phyloP scores from a whole-genome alignment of 805 yeast genomes.

The Candida endomychidarum region DNA sequence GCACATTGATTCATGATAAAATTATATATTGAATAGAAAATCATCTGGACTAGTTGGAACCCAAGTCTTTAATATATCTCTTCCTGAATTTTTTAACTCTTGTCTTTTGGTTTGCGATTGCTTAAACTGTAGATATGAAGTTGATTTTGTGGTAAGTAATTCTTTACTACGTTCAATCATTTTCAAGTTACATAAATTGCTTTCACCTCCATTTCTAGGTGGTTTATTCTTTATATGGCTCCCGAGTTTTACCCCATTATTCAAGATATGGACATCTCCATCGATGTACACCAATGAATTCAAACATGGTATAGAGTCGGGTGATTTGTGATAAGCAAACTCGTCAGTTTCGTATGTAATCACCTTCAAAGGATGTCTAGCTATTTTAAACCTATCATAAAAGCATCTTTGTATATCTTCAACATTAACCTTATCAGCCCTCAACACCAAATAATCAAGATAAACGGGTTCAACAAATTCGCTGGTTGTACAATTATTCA shows the following conservation, averaged over 20 bases:
- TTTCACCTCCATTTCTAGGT: conserved; percentile 45
- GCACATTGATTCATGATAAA: no score
- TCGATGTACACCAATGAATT: conserved; percentile 28
- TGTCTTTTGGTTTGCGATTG: conserved; percentile 25
- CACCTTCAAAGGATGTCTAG: conserved; percentile 17
- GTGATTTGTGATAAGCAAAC: conserved; percentile 27
- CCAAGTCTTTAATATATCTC: conserved; percentile 46
- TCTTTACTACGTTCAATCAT: conserved; percentile 8
- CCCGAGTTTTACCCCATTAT: conserved; percentile 65
- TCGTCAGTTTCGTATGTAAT: conserved; percentile 22
- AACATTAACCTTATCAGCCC: conserved; percentile 25
- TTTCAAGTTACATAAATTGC: conserved; percentile 32
- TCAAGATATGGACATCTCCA: conserved; percentile 38
- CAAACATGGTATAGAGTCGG: conserved; percentile 26
- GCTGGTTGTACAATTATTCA: conserved; percentile 48
- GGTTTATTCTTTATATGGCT: conserved; percentile 45
- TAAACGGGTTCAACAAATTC: conserved; percentile 31
- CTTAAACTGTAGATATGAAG: conserved; percentile 35
- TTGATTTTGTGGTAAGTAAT: background rate
- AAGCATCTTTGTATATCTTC: conserved; percentile 46
- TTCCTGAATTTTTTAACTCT: conserved; percentile 25
- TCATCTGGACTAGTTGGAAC: conserved; percentile 44
- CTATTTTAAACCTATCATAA: conserved; percentile 19
- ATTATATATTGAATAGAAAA: conserved; percentile 16
- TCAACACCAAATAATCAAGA: conserved; percentile 52